Conservation (phyloP, 1,284 basidiomycete species). For the Malassezia arunalokei region DNA sequence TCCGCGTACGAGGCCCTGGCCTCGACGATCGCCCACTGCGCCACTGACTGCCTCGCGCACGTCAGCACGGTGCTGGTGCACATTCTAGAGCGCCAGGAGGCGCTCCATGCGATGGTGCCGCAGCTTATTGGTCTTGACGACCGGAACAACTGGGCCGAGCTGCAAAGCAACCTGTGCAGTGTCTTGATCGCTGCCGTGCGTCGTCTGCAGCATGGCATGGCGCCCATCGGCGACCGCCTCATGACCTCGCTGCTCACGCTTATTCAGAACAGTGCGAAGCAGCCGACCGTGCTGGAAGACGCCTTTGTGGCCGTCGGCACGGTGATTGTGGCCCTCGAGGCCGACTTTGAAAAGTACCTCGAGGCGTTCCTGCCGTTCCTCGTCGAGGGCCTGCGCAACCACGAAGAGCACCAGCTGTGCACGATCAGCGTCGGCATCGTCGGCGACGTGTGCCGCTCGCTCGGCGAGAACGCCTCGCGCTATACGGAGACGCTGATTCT, state of each 20-base stretch:
- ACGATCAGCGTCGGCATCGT: slow-evolving; percentile 90
- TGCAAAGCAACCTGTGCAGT: slow-evolving; percentile 88
- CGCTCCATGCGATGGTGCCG: slow-evolving; percentile 58
- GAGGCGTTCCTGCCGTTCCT: slow-evolving; percentile 79
- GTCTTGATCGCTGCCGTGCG: slow-evolving; percentile 38
- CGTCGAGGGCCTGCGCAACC: slow-evolving; percentile 74
- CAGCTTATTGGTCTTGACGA: slow-evolving; percentile 93
- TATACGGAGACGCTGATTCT: slow-evolving; percentile 82
- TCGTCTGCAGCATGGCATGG: slow-evolving; percentile 71
- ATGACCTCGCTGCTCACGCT: slow-evolving; percentile 84
- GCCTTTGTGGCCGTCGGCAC: slow-evolving; percentile 91
- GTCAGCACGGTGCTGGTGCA: slow-evolving; percentile 72
- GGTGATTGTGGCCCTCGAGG: slow-evolving; percentile 59
- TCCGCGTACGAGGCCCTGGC: slow-evolving; percentile 93
- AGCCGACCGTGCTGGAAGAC: slow-evolving; percentile 90
- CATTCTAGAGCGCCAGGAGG: slow-evolving; percentile 77
- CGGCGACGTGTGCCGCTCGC: slow-evolving; percentile 83
- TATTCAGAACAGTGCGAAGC: slow-evolving; percentile 72
- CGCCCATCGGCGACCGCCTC: slow-evolving; percentile 79
- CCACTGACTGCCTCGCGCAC: slow-evolving; percentile 65
- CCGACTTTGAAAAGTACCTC: slow-evolving; percentile 75
- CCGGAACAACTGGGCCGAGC: slow-evolving; percentile 95
- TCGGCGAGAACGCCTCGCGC: slow-evolving; percentile 68
- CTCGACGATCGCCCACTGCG: slow-evolving; percentile 68
- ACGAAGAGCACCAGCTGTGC: slow-evolving; percentile 91